Conservation (phyloP, 306 rosid genomes). For the Pterocarpus santalinus region DNA sequence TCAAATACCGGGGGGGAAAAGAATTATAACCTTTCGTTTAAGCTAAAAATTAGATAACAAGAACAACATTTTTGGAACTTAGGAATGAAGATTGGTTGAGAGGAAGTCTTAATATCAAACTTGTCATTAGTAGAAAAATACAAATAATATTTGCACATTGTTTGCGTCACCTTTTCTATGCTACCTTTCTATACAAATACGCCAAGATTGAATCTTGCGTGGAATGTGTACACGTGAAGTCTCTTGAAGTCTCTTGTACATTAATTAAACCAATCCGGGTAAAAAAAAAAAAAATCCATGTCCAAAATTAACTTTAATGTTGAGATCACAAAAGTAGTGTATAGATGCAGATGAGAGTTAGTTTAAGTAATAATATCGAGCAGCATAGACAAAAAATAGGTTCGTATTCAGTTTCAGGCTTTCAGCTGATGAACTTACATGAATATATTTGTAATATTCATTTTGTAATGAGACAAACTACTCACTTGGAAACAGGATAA, state of each 20-base stretch:
- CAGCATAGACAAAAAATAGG: too few species aligned
- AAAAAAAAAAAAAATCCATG: background rate
- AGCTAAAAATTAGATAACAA: background rate
- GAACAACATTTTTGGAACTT: too few species aligned
- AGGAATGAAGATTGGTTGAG: too few species aligned
- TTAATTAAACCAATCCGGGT: background rate
- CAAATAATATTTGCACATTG: too few species aligned
- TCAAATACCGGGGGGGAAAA: background rate
- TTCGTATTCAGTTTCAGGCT: background rate
- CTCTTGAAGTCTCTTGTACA: background rate
- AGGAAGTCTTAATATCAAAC: background rate
- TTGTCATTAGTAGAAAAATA: background rate
- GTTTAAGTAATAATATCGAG: background rate
- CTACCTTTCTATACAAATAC: background rate
- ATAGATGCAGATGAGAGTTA: background rate
- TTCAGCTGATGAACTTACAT: too few species aligned
- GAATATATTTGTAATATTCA: too few species aligned
- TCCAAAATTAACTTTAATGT: too few species aligned
- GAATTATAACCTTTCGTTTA: background rate
- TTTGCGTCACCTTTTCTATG: background rate
- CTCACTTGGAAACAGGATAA: too few species aligned
- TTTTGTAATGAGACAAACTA: too few species aligned
- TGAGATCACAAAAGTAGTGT: too few species aligned
- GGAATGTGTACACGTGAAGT: background rate
- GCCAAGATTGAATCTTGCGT: background rate